Conservation (phyloP, 805 yeast genomes). For the Pichia occidentalis region DNA sequence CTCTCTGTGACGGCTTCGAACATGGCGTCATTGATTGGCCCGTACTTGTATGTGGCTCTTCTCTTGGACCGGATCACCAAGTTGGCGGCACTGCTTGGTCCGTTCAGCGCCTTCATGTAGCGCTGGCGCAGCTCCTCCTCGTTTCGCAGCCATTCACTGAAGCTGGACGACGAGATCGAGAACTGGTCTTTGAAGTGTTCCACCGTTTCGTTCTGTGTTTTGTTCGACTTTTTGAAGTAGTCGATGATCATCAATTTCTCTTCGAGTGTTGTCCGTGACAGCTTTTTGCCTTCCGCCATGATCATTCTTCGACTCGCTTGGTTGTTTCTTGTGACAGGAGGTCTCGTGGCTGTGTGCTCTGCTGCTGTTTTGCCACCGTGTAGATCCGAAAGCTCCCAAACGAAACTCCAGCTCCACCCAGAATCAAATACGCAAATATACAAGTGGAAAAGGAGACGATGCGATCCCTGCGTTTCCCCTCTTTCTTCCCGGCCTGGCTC, state of each 20-base stretch:
- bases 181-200: conserved; percentile 43
- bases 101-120: conserved; percentile 30
- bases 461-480: too few species aligned
- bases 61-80: conserved; percentile 32
- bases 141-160: conserved; percentile 55
- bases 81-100: conserved; percentile 18
- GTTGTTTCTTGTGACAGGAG: too few species aligned
- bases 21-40: conserved; percentile 54
- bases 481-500: too few species aligned
- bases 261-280: conserved; percentile 45
- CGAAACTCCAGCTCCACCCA: too few species aligned
- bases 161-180: conserved; percentile 52
- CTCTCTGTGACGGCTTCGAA: conserved; percentile 43
- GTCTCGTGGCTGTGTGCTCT: too few species aligned
- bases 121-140: conserved; percentile 45
- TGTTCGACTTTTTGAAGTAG: conserved; percentile 38
- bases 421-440: too few species aligned
- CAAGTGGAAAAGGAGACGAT: too few species aligned
- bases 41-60: conserved; percentile 48
- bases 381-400: too few species aligned
- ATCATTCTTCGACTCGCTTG: background rate
- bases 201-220: conserved; percentile 55
- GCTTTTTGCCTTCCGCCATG: conserved; percentile 1
- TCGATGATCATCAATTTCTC: conserved; percentile 52
- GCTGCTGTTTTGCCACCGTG: too few species aligned